These are phyloP conservation scores for Ceratobasidium sp. DNA, from an alignment of 1,284 basidiomycete species.

Conservation along the genomic window DNA sequence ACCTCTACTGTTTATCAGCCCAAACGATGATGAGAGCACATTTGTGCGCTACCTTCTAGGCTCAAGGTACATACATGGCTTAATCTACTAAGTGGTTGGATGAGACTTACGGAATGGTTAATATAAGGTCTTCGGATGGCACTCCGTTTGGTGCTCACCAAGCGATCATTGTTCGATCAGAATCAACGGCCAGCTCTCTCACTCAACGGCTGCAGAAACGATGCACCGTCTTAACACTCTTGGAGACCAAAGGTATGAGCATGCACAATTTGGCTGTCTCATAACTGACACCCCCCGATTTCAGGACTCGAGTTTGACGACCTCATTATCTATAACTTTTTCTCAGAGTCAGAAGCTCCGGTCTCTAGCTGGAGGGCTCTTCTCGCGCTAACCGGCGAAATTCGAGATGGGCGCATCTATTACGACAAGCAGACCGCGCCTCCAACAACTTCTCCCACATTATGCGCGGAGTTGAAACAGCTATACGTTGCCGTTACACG, in stretches of 20 bases:
- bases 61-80: constrained; percentile 5
- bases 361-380: constrained; percentile 70
- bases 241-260: constrained; percentile 28
- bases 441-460: constrained; percentile 15
- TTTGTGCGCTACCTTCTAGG: constrained; percentile 24
- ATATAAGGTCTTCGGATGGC: constrained; percentile 69
- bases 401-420: constrained; percentile 69
- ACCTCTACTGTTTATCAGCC: constrained; percentile 56
- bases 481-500: constrained; percentile 78
- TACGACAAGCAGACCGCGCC: constrained; percentile 62
- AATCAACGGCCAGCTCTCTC: constrained; percentile 61
- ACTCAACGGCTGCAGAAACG: constrained; percentile 69
- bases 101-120: not conserved
- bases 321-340: constrained; percentile 78
- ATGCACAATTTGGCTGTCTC: too few relatives aligned
- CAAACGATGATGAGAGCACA: constrained; percentile 1
- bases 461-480: constrained; percentile 66
- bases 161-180: constrained; percentile 64
- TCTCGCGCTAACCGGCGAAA: constrained; percentile 60
- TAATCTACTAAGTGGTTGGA: not conserved
- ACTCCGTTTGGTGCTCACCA: constrained; percentile 66
- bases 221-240: constrained; percentile 66
- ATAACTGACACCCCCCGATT: not conserved
- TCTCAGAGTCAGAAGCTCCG: constrained; percentile 69
- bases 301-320: constrained; percentile 77